A percentile compares a stretch with the other conserved stretches of the same genome.
phyloP scores from a whole-genome alignment of 768 basidiomycete genomes.

The Leucosporidium scottii region DNA sequence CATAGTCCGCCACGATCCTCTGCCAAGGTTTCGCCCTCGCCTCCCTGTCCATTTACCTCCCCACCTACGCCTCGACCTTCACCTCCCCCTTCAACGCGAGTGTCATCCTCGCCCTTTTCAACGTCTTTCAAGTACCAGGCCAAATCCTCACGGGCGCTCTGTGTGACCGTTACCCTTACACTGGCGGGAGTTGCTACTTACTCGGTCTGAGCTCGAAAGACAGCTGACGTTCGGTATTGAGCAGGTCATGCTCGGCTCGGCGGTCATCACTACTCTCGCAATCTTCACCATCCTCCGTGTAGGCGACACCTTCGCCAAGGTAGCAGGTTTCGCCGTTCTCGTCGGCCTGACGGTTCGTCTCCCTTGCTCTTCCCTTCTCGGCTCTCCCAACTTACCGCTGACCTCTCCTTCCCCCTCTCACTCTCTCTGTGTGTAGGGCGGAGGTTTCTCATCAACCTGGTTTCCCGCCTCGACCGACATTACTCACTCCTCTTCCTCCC shows the following conservation, averaged over 20 bases:
- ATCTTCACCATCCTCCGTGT: slow-evolving; percentile 2
- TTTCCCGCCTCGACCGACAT: neutral
- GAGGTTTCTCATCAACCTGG: neutral
- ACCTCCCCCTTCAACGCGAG: neutral
- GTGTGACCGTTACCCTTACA: neutral
- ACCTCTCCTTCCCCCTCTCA: neutral
- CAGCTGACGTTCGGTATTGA: too few species aligned
- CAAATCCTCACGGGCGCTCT: slow-evolving; percentile 4
- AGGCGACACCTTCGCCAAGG: neutral
- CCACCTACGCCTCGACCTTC: neutral
- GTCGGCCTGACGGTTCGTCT: neutral
- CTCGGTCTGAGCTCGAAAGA: too few species aligned
- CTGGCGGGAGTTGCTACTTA: too few species aligned
- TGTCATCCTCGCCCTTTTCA: slow-evolving; percentile 1
- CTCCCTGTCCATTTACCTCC: neutral
- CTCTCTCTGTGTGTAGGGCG: neutral
- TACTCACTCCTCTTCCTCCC: neutral
- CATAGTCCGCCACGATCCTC: neutral
- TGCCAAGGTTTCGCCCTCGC: neutral
- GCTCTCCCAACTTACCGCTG: neutral
- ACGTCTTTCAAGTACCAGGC: neutral
- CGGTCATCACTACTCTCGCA: neutral
- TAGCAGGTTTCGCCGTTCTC: neutral
- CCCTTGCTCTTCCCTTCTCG: neutral
- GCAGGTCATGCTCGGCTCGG: neutral